phyloP scores from a whole-genome alignment of 176 grass and related monocot species.

The Lolium perenne region DNA sequence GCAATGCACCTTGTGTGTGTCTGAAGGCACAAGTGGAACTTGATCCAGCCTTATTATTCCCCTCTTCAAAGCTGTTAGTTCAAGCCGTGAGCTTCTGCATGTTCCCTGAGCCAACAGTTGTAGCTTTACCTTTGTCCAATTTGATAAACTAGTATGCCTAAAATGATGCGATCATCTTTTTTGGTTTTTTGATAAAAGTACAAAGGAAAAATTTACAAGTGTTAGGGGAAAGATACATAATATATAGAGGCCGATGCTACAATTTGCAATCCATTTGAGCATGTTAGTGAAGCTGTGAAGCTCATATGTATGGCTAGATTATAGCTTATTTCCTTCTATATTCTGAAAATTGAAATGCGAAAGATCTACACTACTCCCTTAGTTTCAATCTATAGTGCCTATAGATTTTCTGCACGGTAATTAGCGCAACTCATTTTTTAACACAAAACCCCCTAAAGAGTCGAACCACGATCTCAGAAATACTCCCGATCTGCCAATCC shows the following conservation, averaged over 20 bases:
- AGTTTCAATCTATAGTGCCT: no score
- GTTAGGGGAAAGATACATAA: background rate
- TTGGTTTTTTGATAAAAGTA: background rate
- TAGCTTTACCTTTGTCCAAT: slow-evolving; percentile 46
- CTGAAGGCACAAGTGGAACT: slow-evolving; percentile 51
- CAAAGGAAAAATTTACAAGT: background rate
- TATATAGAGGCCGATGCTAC: slow-evolving; percentile 12
- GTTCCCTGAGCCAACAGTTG: slow-evolving; percentile 41
- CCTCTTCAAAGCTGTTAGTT: slow-evolving; percentile 38
- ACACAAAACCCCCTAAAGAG: no score
- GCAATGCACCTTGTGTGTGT: slow-evolving; percentile 46
- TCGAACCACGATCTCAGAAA: no score
- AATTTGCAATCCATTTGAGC: slow-evolving; percentile 4
- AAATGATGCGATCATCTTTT: background rate
- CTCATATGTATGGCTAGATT: slow-evolving; percentile 62
- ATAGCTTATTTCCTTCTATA: slow-evolving; percentile 69
- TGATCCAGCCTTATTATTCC: slow-evolving; percentile 56
- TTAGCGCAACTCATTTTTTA: no score
- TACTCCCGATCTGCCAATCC: no score
- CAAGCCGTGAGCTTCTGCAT: slow-evolving; percentile 42
- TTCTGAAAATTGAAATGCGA: slow-evolving; percentile 53
- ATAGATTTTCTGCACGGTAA: no score
- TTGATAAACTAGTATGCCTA: background rate
- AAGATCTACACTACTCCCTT: no score
- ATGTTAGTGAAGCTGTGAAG: slow-evolving; percentile 56